Evolutionary conservation across 2,329 filamentous ascomycete species (phyloP), one percentile per base, ranked within the genome.

Genomic region (Cladosporium sp.): DNA sequence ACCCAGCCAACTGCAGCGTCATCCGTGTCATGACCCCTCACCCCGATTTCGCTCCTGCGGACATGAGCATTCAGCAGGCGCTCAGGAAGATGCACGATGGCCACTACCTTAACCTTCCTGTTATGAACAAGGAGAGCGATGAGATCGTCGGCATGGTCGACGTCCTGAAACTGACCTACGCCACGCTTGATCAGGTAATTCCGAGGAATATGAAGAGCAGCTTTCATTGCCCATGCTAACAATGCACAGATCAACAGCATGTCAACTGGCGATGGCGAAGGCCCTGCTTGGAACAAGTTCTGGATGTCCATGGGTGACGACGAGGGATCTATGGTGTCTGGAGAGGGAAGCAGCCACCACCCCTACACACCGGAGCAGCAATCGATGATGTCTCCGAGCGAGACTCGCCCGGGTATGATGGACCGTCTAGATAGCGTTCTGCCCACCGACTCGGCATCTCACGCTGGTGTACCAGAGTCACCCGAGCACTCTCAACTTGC

Each of bases 101-200:
- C 12, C 93, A 98, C 70, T 98, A 98, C 70, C 82, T 98, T 49
- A 98, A 98, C 69, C 76, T 98, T 38, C 93, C 93, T 7, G 93
- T 98, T 55, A 98, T 98, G 93, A 96, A 96, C 69, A 62, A 65
- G 46, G 90, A 95, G 58, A 79, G 82, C 55, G 93, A 92, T 57
- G 93, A 98, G 71, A 98, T 98, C 65, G 93, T 98, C 52, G 93
- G 93, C 63, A 98, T 98, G 93, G 93, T 98, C 20, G 93, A 98
- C 70, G 93, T 98, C 52, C 81, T 98, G 55, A 97, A 97, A 74
- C 79, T 98, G 63, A 98, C 93, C 18, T 98, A 98, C 70, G 93
- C 93, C 43, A 98, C 93, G 4, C 79, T 98, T 47, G 93, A 98
- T 71, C 92, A 96, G 75, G 90, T 95, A 71, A 47, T 69, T 59